phyloP scores from a whole-genome alignment of 352 stramenopile species.

The Peronospora destructor region DNA sequence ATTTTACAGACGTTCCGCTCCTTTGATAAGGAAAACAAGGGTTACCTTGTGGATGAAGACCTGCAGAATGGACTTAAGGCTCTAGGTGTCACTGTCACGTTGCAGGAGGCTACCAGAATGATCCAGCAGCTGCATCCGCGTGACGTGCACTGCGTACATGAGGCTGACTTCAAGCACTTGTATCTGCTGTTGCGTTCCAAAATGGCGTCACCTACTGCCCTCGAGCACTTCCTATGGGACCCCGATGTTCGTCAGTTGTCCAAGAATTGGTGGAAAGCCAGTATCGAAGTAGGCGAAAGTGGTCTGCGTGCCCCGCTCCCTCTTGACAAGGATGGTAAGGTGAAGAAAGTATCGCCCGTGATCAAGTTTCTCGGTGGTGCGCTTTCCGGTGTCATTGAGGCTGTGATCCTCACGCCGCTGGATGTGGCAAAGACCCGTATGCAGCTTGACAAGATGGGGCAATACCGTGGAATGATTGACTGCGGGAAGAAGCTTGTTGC shows the following conservation, averaged over 20 bases:
- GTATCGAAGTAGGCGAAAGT: conserved; percentile 73
- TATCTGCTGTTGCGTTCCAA: conserved; percentile 74
- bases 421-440: conserved; percentile 87
- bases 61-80: conserved; percentile 59
- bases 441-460: conserved; percentile 79
- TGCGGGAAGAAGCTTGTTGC: conserved; percentile 74
- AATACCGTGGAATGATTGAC: conserved; percentile 85
- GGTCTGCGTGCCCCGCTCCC: conserved; percentile 57
- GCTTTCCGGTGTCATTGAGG: conserved; percentile 81
- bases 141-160: conserved; percentile 58
- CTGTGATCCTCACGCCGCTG: conserved; percentile 76
- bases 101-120: conserved; percentile 70
- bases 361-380: conserved; percentile 80
- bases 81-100: conserved; percentile 60
- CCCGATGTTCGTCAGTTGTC: conserved; percentile 75
- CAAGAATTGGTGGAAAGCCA: conserved; percentile 84
- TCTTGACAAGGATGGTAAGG: conserved; percentile 32
- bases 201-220: conserved; percentile 58
- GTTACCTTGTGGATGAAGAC: conserved; percentile 58
- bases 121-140: conserved; percentile 64
- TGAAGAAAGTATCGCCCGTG: conserved; percentile 60
- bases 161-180: conserved; percentile 77
- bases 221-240: conserved; percentile 79
- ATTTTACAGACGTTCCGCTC: conserved; percentile 66
- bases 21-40: conserved; percentile 62